These are phyloP conservation scores for Colletotrichum gloeosporioides DNA, from an alignment of 2,329 filamentous ascomycete species.

Conservation along the genomic window DNA sequence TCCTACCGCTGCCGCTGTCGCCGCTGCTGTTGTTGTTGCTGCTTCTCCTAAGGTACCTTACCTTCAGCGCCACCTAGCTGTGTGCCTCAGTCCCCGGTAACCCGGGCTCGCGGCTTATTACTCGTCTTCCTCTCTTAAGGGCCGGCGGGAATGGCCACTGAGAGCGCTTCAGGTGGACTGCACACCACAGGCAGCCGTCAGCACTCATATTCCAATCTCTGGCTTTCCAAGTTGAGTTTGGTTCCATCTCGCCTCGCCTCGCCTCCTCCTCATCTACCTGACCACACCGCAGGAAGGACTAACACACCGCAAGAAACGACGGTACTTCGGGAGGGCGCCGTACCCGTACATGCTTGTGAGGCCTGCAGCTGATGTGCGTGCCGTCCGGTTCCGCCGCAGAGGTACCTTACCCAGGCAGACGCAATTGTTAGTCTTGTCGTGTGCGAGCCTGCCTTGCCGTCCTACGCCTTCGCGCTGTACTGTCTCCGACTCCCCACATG, in stretches of 20 bases:
- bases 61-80: not conserved
- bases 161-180: not conserved
- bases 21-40: not conserved
- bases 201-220: not conserved
- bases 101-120: not conserved
- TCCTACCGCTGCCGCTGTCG: not conserved
- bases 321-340: not conserved
- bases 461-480: not conserved
- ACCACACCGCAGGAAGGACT: not conserved
- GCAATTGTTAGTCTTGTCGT: not conserved
- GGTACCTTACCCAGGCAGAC: not conserved
- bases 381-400: not conserved
- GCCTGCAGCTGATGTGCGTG: not conserved
- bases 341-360: not conserved
- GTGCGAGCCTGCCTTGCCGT: not conserved
- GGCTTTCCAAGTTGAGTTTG: not conserved
- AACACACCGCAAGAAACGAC: not conserved
- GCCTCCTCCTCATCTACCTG: not conserved
- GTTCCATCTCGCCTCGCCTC: not conserved
- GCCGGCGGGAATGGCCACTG: not conserved
- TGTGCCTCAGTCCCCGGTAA: not conserved
- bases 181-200: conserved; percentile 12
- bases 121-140: not conserved
- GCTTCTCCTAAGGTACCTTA: not conserved
- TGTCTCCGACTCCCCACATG: not conserved